Evolutionary conservation across 805 yeast genomes (phyloP).

Genomic region (Suhomyces emberorum): DNA sequence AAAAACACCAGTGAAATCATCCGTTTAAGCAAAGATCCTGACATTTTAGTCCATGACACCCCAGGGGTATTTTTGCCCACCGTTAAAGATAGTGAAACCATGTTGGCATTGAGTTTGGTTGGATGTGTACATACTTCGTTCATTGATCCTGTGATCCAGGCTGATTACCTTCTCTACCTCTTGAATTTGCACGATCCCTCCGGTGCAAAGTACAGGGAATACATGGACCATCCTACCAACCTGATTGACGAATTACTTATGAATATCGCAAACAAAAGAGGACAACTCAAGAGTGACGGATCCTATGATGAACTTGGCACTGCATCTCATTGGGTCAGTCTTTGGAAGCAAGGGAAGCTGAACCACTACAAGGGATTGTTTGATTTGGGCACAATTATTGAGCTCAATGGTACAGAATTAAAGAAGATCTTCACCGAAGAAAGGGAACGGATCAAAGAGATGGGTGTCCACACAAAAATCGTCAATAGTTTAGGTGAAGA

Average conservation of each 20-base stretch:
- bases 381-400: slow-evolving; percentile 33
- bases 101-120: slow-evolving; percentile 69
- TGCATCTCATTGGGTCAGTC: slow-evolving; percentile 61
- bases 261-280: slow-evolving; percentile 43
- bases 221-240: slow-evolving; percentile 64
- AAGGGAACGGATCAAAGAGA: slow-evolving; percentile 23
- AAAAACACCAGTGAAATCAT: slow-evolving; percentile 73
- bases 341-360: slow-evolving; percentile 56
- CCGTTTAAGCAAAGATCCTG: slow-evolving; percentile 56
- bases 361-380: slow-evolving; percentile 30
- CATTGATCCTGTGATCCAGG: slow-evolving; percentile 82
- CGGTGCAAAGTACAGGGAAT: slow-evolving; percentile 45
- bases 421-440: slow-evolving; percentile 25
- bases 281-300: slow-evolving; percentile 31
- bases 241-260: slow-evolving; percentile 55
- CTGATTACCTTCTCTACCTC: slow-evolving; percentile 76
- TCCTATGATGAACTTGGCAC: slow-evolving; percentile 53
- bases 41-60: slow-evolving; percentile 74
- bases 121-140: slow-evolving; percentile 68
- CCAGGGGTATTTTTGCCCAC: slow-evolving; percentile 91
- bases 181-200: slow-evolving; percentile 60
- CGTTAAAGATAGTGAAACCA: slow-evolving; percentile 58
- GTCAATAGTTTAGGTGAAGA: slow-evolving; percentile 37
- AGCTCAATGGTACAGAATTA: slow-evolving; percentile 23
- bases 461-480: slow-evolving; percentile 28